Evolutionary conservation across 2,329 filamentous ascomycete species (phyloP).

Genomic region (Pezicula carpinea): DNA sequence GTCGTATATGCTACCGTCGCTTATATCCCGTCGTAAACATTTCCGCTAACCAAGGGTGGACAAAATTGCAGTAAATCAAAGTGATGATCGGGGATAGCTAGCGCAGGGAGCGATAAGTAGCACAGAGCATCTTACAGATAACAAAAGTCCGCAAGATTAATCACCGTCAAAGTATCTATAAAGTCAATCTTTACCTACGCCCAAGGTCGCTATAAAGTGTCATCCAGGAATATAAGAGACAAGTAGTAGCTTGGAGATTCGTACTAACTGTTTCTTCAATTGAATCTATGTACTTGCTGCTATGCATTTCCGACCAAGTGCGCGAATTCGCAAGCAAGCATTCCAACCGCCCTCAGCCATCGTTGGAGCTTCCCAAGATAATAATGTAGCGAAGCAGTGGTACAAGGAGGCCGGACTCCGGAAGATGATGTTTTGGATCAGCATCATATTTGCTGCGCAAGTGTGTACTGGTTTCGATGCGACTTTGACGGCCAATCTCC

Average conservation of each 20-base stretch:
- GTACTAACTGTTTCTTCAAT: background rate
- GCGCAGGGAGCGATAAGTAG: no score
- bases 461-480: background rate
- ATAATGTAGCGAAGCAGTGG: background rate
- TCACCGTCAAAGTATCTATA: no score
- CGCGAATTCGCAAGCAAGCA: background rate
- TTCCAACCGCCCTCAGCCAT: background rate
- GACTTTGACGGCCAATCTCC: background rate
- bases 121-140: no score
- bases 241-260: background rate
- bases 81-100: background rate
- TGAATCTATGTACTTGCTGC: background rate
- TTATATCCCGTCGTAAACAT: background rate
- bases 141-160: no score
- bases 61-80: background rate
- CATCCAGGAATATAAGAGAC: background rate
- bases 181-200: no score
- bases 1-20: background rate
- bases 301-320: background rate
- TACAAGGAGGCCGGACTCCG: background rate
- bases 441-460: background rate
- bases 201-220: no score
- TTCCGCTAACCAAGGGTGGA: background rate
- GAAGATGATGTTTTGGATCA: constrained; percentile 1
- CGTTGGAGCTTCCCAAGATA: background rate